Conservation (phyloP, 2,329 filamentous ascomycete species). For the Stemphylium vesicarium region DNA sequence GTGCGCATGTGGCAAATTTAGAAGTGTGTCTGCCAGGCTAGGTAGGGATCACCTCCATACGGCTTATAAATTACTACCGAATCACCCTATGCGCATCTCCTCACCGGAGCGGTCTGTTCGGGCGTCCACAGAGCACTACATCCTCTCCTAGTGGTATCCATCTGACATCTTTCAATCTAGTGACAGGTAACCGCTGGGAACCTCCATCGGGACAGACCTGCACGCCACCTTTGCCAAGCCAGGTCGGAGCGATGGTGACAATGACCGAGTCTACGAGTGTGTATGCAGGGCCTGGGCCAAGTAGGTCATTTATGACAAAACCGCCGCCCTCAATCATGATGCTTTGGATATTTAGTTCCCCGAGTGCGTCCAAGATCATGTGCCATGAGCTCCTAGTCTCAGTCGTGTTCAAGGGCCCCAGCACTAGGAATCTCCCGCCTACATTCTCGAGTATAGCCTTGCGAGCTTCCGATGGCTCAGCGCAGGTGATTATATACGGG, state of each 20-base stretch:
- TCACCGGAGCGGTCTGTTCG: conserved; percentile 36
- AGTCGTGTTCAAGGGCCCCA: not conserved
- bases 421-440: conserved; percentile 33
- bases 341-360: conserved; percentile 65
- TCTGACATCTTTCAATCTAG: conserved; percentile 68
- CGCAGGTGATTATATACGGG: conserved; percentile 68
- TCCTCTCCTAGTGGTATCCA: conserved; percentile 85
- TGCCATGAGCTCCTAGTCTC: conserved; percentile 2
- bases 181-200: conserved; percentile 60
- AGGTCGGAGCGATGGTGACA: conserved; percentile 87
- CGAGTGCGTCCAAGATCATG: conserved; percentile 6
- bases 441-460: conserved; percentile 42
- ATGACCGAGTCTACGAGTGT: conserved; percentile 76
- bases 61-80: not conserved
- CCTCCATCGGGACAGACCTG: conserved; percentile 73
- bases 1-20: no score
- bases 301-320: conserved; percentile 78
- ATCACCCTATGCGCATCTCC: not conserved
- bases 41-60: no score
- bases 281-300: conserved; percentile 48
- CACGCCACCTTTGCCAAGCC: conserved; percentile 84
- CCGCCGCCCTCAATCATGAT: conserved; percentile 94
- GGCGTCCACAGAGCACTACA: conserved; percentile 77
- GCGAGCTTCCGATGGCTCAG: conserved; percentile 8
- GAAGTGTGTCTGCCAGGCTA: no score